Base-by-base conservation (phyloP, 2,329 filamentous ascomycete genomes). In the Aaosphaeria arxii region DNA sequence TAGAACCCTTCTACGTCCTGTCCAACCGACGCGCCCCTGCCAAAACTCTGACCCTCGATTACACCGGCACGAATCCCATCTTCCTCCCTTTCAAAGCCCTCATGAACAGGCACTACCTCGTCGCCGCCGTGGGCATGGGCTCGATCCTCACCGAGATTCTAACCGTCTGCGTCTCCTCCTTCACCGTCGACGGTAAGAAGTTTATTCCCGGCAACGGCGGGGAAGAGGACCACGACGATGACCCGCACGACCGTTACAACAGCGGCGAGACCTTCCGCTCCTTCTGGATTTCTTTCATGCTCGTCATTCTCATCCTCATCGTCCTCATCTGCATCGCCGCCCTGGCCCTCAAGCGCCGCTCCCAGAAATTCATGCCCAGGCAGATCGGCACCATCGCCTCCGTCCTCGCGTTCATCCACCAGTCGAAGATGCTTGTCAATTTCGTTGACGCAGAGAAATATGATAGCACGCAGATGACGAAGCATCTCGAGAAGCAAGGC, bases 361-460 rank as follows among this genome's bases (percentile, higher is more conserved):
- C 84, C 0, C 81, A 84, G 47, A 81, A 87, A 2, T 91, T 91
- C 67, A 73, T 91, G 47, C 88, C 88, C 1, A 81, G 88, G 4
- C 86, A 91, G 72, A 87, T 88, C 4, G 89, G 85, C 58, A 90
- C 87, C 17, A 91, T 92, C 57, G 84, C 87, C 1, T 85, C 82
- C 40, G 82, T 91, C 45, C 75, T 92, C 46, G 87, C 86, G 0
- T 91, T 87, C 61, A 87, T 91, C 50, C 85, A 91, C 68, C 87
- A 90, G 71, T 86, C 81, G 66, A 88, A 87, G 70, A 91, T 91
- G 88, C 72, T 91, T 41, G 84, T 84, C 53, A 82, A 83, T 60
- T 91, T 91, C 67, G 84, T 89, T 11, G 83, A 81, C 39, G 89
- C 86, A 24, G 81, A 85, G 51, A 82, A 82, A 69, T 70, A 85